A percentile compares a stretch with the other conserved stretches of the same genome.
Evolutionary conservation across 192 early-diverging fungal species (phyloP).

Genomic region (Coemansia asiatica): DNA sequence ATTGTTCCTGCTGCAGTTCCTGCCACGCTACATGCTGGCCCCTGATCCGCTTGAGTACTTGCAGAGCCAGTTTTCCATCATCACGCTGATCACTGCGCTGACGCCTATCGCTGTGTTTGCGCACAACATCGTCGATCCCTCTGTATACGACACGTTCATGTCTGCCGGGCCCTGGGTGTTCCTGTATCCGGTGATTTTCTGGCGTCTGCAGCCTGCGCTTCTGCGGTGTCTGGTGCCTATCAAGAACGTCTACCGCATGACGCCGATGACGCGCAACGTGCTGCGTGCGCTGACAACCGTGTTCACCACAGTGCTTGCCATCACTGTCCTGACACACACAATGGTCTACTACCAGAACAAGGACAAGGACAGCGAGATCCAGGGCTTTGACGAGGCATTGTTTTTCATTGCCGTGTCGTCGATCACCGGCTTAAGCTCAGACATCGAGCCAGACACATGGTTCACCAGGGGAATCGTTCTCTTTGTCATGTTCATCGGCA

Average conservation of each 20-base stretch:
- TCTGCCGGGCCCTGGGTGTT: conserved; percentile 57
- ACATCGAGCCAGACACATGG: conserved; percentile 63
- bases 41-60: conserved; percentile 56
- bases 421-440: conserved; percentile 66
- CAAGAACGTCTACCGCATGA: conserved; percentile 62
- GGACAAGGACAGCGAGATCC: conserved; percentile 41
- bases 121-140: conserved; percentile 39
- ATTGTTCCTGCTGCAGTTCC: conserved; percentile 58
- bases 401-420: conserved; percentile 61
- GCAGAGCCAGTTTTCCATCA: conserved; percentile 56
- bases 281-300: conserved; percentile 61
- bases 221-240: conserved; percentile 63
- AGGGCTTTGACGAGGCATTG: conserved; percentile 60
- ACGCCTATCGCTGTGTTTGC: conserved; percentile 56
- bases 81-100: conserved; percentile 60
- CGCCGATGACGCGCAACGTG: conserved; percentile 64
- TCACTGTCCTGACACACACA: conserved; percentile 69
- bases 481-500: conserved; percentile 72
- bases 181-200: conserved; percentile 66
- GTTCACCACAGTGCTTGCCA: conserved; percentile 68
- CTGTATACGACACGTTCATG: conserved; percentile 59
- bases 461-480: conserved; percentile 59
- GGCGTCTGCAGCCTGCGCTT: conserved; percentile 64
- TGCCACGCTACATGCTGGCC: conserved; percentile 63
- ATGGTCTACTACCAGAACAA: conserved; percentile 63